phyloP scores from a whole-genome alignment of 345 rosid genomes.

The Boechera stricta region DNA sequence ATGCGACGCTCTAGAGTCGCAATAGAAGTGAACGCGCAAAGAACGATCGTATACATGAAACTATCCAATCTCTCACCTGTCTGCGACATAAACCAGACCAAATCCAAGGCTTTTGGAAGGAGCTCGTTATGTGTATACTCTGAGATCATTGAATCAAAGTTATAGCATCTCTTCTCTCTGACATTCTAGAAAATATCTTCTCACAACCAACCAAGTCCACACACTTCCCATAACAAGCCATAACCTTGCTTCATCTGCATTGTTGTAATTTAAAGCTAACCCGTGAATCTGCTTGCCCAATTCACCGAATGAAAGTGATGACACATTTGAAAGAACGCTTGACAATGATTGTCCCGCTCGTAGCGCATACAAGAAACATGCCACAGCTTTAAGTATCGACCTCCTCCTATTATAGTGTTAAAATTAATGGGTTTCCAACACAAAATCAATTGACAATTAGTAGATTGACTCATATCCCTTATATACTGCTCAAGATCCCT shows the following conservation, averaged over 20 bases:
- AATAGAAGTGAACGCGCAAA: constrained; percentile 90
- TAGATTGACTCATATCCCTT: no score
- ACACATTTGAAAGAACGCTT: constrained; percentile 65
- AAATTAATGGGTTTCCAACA: no score
- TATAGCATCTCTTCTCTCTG: constrained; percentile 72
- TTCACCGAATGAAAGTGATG: constrained; percentile 57
- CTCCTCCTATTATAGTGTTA: no score
- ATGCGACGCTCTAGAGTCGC: constrained; percentile 88
- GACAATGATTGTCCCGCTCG: constrained; percentile 71
- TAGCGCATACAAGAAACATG: constrained; percentile 64
- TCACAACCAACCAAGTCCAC: constrained; percentile 75
- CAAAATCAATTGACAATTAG: no score
- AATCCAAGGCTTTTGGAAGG: constrained; percentile 74
- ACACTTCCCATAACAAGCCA: constrained; percentile 85
- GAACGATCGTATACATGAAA: constrained; percentile 88
- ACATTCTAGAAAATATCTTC: constrained; percentile 79
- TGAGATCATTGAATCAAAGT: constrained; percentile 90
- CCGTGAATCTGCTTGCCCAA: constrained; percentile 73
- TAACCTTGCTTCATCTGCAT: constrained; percentile 57
- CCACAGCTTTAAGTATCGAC: constrained; percentile 43
- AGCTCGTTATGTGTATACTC: constrained; percentile 79
- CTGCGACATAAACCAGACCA: constrained; percentile 80
- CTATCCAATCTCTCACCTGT: constrained; percentile 71
- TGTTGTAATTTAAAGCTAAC: constrained; percentile 56
- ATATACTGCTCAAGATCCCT: no score